Percentiles rank a stretch among this genome's conserved stretches.
phyloP scores from a whole-genome alignment of 177 flowering plant genomes.

The Viscum album region DNA sequence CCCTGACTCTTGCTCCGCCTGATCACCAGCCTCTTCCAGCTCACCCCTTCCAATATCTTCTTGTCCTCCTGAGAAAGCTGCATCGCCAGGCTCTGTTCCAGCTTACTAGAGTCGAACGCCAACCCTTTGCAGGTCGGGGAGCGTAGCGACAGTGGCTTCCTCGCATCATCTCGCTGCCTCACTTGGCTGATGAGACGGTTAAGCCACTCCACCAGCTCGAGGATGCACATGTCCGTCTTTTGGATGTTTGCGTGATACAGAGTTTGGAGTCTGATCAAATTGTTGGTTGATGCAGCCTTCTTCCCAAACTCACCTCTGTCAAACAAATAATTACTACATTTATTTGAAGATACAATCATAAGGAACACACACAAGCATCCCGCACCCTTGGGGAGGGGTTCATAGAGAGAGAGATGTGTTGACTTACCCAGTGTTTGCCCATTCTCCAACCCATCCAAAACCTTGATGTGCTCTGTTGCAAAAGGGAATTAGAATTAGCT shows the following conservation, averaged over 20 bases:
- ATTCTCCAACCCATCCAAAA: conserved; percentile 96
- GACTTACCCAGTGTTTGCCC: conserved; percentile 79
- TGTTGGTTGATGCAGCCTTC: conserved; percentile 22
- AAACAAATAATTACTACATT: no score
- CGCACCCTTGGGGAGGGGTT: neutral
- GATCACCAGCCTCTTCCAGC: conserved; percentile 27
- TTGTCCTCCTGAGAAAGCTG: conserved; percentile 41
- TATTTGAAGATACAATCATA: no score
- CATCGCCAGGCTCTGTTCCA: conserved; percentile 10
- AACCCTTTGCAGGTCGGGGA: conserved; percentile 30
- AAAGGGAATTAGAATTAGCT: neutral
- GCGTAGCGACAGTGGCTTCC: conserved; percentile 28
- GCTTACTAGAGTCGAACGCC: conserved; percentile 12
- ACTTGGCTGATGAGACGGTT: conserved; percentile 45
- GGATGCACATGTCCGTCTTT: conserved; percentile 46
- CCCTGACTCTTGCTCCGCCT: conserved; percentile 71
- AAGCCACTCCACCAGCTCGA: conserved; percentile 61
- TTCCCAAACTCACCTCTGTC: conserved; percentile 50
- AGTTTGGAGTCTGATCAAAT: conserved; percentile 57
- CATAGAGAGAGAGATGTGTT: conserved; percentile 1
- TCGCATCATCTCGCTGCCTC: conserved; percentile 34
- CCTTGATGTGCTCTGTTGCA: conserved; percentile 91
- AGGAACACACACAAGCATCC: no score
- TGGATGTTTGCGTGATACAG: conserved; percentile 72
- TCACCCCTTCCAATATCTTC: conserved; percentile 33